phyloP scores from a whole-genome alignment of 2,329 filamentous ascomycete genomes.

The Neofusicoccum umdonicola region DNA sequence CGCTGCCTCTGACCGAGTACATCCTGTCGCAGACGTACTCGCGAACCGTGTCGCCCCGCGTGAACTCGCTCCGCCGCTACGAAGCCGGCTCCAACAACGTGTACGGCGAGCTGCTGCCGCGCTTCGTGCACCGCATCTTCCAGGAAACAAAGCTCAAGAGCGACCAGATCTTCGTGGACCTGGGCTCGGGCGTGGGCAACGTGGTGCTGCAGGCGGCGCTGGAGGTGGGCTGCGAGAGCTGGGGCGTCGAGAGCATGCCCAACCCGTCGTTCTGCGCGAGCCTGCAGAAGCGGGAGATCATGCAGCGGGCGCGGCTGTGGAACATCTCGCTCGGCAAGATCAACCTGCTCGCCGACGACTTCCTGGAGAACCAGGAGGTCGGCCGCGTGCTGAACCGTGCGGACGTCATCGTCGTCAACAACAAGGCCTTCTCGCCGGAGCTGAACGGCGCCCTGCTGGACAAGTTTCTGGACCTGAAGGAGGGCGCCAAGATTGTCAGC shows the following conservation, averaged over 20 bases:
- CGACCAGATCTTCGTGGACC: constrained; percentile 84
- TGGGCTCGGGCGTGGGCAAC: constrained; percentile 94
- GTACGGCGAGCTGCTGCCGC: constrained; percentile 87
- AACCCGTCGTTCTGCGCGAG: constrained; percentile 82
- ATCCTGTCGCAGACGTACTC: constrained; percentile 88
- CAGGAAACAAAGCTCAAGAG: constrained; percentile 75
- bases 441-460: constrained; percentile 82
- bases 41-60: constrained; percentile 85
- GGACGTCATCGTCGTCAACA: constrained; percentile 97
- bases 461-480: constrained; percentile 90
- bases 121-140: constrained; percentile 81
- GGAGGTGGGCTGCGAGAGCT: constrained; percentile 89
- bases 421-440: constrained; percentile 88
- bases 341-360: constrained; percentile 79
- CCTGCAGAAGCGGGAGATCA: constrained; percentile 78
- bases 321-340: constrained; percentile 77
- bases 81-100: constrained; percentile 89
- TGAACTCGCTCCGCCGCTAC: constrained; percentile 80
- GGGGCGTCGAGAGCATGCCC: constrained; percentile 95
- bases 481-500: constrained; percentile 85
- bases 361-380: constrained; percentile 70
- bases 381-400: constrained; percentile 73
- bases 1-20: constrained; percentile 65
- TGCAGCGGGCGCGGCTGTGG: constrained; percentile 75
- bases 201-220: constrained; percentile 91